These are phyloP conservation scores for Simplicillium sp. DNA, from an alignment of 2,329 filamentous ascomycete genomes.

Conservation along the genomic window DNA sequence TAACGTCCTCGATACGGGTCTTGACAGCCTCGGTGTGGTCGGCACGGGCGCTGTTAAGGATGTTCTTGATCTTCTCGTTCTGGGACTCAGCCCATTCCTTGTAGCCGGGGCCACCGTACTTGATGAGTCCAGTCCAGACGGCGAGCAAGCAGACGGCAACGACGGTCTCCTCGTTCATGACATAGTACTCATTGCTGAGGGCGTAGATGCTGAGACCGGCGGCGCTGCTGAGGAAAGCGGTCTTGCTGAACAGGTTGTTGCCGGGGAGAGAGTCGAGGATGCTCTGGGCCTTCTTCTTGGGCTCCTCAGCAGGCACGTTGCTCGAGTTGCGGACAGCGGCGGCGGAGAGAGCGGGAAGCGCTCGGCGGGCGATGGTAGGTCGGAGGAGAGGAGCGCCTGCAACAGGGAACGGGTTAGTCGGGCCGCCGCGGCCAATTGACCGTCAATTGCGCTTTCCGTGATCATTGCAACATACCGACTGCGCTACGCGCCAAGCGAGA, in stretches of 20 bases:
- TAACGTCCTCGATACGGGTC: constrained; percentile 84
- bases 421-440: constrained; percentile 24
- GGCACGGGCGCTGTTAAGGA: constrained; percentile 86
- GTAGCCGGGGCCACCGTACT: constrained; percentile 90
- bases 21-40: constrained; percentile 96
- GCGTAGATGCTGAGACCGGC: constrained; percentile 87
- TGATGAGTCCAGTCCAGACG: constrained; percentile 86
- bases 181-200: constrained; percentile 99
- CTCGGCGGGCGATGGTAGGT: constrained; percentile 66
- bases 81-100: constrained; percentile 84
- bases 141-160: constrained; percentile 86
- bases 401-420: constrained; percentile 13
- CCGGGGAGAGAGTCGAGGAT: constrained; percentile 90
- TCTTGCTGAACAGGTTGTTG: constrained; percentile 88
- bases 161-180: constrained; percentile 98
- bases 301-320: constrained; percentile 74
- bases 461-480: constrained; percentile 61
- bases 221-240: constrained; percentile 87
- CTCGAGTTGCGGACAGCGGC: constrained; percentile 62
- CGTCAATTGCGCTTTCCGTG: constrained; percentile 9
- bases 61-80: constrained; percentile 85
- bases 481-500: constrained; percentile 94
- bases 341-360: constrained; percentile 64
- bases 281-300: constrained; percentile 94
- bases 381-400: constrained; percentile 86